Conservation (phyloP, 108 stramenopile species). For the Nitzschia sp. region DNA sequence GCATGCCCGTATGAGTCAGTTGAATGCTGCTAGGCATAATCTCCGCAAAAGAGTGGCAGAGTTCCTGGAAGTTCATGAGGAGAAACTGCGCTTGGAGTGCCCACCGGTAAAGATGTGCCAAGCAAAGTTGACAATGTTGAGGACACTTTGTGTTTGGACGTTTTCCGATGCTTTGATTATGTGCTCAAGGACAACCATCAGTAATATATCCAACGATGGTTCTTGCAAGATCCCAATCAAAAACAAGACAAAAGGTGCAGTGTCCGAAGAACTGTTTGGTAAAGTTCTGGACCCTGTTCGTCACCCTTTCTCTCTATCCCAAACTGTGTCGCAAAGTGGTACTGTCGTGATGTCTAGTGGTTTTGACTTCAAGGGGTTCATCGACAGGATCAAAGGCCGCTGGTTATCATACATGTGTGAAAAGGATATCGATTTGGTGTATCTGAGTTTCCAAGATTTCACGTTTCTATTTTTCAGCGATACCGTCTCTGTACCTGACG, state of each 20-base stretch:
- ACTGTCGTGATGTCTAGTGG: conserved; percentile 29
- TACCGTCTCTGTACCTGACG: neutral
- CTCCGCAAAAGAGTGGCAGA: conserved; percentile 61
- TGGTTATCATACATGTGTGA: conserved; percentile 61
- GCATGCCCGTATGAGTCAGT: conserved; percentile 44
- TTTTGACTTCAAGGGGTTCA: conserved; percentile 15
- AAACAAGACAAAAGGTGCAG: conserved; percentile 9
- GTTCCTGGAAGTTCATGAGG: conserved; percentile 40
- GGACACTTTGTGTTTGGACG: conserved; percentile 72
- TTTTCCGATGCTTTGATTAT: conserved; percentile 74
- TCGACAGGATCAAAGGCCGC: conserved; percentile 41
- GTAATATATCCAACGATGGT: neutral
- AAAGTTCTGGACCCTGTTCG: conserved; percentile 54
- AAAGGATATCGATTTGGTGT: conserved; percentile 43
- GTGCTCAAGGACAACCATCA: conserved; percentile 17
- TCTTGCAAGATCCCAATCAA: conserved; percentile 31
- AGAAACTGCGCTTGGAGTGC: conserved; percentile 34
- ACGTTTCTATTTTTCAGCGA: neutral
- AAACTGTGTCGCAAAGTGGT: conserved; percentile 44
- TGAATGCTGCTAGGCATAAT: conserved; percentile 50
- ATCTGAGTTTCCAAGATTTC: conserved; percentile 2
- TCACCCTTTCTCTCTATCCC: conserved; percentile 51
- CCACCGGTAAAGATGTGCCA: conserved; percentile 60
- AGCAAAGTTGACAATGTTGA: conserved; percentile 59
- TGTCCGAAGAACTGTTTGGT: conserved; percentile 38